phyloP scores from a whole-genome alignment of 78 protist species.

The Parvularia atlantis region DNA sequence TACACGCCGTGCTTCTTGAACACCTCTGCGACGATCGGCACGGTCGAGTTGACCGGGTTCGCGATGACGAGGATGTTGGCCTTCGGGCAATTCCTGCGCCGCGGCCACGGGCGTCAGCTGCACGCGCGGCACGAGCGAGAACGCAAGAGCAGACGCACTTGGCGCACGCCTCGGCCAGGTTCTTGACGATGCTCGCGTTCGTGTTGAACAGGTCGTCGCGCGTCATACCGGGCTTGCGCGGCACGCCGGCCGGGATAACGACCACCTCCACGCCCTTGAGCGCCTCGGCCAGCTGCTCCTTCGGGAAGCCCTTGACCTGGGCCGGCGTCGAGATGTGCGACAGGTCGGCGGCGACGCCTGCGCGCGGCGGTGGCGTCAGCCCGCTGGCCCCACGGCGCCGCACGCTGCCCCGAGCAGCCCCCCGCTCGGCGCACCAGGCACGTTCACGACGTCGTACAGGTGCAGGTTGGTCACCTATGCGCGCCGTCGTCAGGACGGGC shows the following conservation, averaged over 20 bases:
- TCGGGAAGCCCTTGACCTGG: constrained; percentile 14
- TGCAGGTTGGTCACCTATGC: constrained; percentile 25
- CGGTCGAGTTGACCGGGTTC: constrained; percentile 81
- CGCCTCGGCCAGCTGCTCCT: constrained; percentile 32
- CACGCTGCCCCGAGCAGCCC: no score
- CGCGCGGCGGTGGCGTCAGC: no score
- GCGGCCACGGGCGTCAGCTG: no score
- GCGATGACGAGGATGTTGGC: constrained; percentile 60
- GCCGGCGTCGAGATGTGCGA: constrained; percentile 51
- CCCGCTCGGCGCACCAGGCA: no score
- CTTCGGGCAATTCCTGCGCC: constrained; percentile 44
- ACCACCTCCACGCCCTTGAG: constrained; percentile 53
- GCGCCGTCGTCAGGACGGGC: background rate
- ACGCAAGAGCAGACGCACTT: background rate
- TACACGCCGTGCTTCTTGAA: constrained; percentile 37
- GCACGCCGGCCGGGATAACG: constrained; percentile 83
- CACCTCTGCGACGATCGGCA: constrained; percentile 60
- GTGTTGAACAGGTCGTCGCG: constrained; percentile 73
- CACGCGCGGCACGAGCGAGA: background rate
- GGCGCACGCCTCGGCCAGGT: constrained; percentile 59
- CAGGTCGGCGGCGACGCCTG: constrained; percentile 76
- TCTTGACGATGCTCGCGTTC: constrained; percentile 58
- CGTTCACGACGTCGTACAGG: constrained; percentile 53
- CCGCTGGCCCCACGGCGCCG: no score
- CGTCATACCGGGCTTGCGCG: constrained; percentile 84